Evolutionary conservation across 2,329 filamentous ascomycete species (phyloP), one percentile per base, ranked within the genome.

Genomic region (Colletotrichum scovillei): DNA sequence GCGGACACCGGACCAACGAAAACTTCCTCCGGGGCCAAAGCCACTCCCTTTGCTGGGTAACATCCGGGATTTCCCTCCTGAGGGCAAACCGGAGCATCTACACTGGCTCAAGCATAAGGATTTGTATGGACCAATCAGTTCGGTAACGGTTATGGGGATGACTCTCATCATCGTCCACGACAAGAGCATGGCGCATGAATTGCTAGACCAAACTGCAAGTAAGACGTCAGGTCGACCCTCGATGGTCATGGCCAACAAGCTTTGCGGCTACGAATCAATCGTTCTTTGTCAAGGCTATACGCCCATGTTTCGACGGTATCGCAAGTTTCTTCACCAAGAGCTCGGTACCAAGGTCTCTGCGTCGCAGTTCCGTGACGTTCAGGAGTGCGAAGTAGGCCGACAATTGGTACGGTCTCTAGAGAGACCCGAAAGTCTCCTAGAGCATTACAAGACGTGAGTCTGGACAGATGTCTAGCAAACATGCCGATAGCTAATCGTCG

Each of bases 41-140:
- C 82, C 82, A 0, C 76, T 86, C 7, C 86, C 86, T 0, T 16
- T 90, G 0, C 35, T 90, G 4, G 88, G 88, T 4, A 90, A 89
- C 75, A 74, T 89, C 19, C 73, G 76, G 1, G 87, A 89, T 73
- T 78, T 90, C 12, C 88, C 88, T 0, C 77, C 81, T 0, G 63
- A 71, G 0, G 82, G 80, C 1, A 75, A 72, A 6, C 79, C 77
- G 5, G 83, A 85, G 71, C 84, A 80, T 72, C 74, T 81, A 58
- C 84, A 86, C 67, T 86, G 84, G 84, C 63, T 82, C 35, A 81
- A 82, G 70, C 80, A 83, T 70, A 85, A 83, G 65, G 80, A 84
- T 6, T 56, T 75, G 0, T 84, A 85, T 53, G 83, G 83, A 0
- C 78, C 79, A 0, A 78, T 84, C 6, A 83, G 83, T 69, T 85